These are phyloP conservation scores for Pisolithus albus DNA, from an alignment of 768 basidiomycete genomes.

Conservation along the genomic window DNA sequence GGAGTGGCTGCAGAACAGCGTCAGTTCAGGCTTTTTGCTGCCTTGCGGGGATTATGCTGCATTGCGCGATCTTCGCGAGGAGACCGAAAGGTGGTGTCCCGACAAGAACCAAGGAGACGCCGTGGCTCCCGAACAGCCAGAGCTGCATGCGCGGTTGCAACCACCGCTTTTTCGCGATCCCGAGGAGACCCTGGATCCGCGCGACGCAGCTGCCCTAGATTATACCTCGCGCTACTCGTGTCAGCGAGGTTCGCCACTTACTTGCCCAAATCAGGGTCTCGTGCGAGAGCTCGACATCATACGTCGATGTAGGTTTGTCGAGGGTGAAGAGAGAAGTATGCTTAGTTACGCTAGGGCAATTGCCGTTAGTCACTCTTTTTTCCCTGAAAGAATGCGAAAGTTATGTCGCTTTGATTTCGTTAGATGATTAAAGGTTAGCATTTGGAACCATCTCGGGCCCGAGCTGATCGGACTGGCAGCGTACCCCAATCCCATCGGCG, in stretches of 20 bases:
- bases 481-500: constrained; percentile 40
- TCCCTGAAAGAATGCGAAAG: not conserved
- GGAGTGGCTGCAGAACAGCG: constrained; percentile 61
- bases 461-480: constrained; percentile 27
- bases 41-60: constrained; percentile 55
- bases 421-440: constrained; percentile 44
- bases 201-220: constrained; percentile 16
- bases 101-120: constrained; percentile 11
- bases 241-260: constrained; percentile 55
- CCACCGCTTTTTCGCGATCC: constrained; percentile 14
- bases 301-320: constrained; percentile 50
- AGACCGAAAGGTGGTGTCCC: constrained; percentile 41
- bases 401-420: not conserved
- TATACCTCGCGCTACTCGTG: constrained; percentile 47
- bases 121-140: not conserved
- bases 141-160: not conserved
- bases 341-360: constrained; percentile 70
- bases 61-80: constrained; percentile 41
- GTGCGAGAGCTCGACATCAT: constrained; percentile 54
- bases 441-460: not conserved
- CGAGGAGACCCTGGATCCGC: constrained; percentile 5
- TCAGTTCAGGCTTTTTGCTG: constrained; percentile 35
- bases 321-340: constrained; percentile 61
- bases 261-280: constrained; percentile 63
- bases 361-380: constrained; percentile 38